These are phyloP conservation scores for Colletotrichum godetiae DNA, from an alignment of 2,329 filamentous ascomycete species.

Conservation along the genomic window DNA sequence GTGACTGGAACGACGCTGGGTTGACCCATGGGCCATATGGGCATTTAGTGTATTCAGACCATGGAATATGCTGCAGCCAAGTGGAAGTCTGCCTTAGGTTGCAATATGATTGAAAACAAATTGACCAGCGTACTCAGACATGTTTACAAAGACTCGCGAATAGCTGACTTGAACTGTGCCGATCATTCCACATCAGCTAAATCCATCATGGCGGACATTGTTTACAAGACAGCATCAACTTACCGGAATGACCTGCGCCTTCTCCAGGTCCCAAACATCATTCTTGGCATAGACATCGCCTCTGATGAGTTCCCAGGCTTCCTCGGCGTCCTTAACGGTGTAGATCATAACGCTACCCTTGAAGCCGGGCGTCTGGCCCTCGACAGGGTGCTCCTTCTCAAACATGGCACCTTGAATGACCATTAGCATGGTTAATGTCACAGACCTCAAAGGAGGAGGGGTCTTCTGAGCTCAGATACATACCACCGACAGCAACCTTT, in stretches of 20 bases:
- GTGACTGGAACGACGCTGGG: no score
- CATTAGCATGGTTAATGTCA: background rate
- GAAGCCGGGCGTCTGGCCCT: slow-evolving; percentile 17
- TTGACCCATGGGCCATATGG: no score
- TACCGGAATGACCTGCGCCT: slow-evolving; percentile 39
- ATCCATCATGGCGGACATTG: no score
- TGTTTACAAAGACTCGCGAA: slow-evolving; percentile 14
- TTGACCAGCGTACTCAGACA: background rate
- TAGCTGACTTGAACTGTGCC: slow-evolving; percentile 12
- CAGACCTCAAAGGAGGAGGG: background rate
- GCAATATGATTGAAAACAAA: background rate
- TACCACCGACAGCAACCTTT: slow-evolving; percentile 35
- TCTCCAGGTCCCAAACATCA: slow-evolving; percentile 40
- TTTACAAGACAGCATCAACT: background rate
- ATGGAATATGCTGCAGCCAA: no score
- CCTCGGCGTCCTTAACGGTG: slow-evolving; percentile 19
- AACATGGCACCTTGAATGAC: slow-evolving; percentile 20
- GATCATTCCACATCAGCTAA: background rate
- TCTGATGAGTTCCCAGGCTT: slow-evolving; percentile 37
- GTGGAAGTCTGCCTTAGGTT: no score
- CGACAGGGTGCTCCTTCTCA: slow-evolving; percentile 17
- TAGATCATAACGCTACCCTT: slow-evolving; percentile 30
- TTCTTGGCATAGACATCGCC: slow-evolving; percentile 38
- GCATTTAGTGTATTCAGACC: no score
- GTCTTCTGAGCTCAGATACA: background rate